Percentiles rank a stretch among this genome's conserved stretches.
Conservation (phyloP, 192 early-diverging fungal genomes). For the Rhizoclosmatium globosum region DNA sequence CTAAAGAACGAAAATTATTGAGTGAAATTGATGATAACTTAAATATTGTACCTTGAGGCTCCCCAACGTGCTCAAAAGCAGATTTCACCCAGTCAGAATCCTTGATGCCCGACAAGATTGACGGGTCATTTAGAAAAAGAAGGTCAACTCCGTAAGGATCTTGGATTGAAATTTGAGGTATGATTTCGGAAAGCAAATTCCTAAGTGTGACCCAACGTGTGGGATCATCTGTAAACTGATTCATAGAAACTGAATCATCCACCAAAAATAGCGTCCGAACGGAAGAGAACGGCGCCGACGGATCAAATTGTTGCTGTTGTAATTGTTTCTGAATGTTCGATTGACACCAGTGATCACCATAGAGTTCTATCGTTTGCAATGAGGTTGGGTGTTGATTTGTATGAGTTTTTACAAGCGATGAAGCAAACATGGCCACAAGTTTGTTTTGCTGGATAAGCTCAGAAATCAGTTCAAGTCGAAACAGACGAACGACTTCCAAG, state of each 20-base stretch:
- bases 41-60: background rate
- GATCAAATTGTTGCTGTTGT: background rate
- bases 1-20: background rate
- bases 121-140: conserved; percentile 12
- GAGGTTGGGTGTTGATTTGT: background rate
- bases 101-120: background rate
- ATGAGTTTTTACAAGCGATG: background rate
- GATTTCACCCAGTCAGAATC: background rate
- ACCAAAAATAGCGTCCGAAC: conserved; percentile 24
- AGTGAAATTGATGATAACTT: too few species aligned
- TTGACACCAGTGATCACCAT: background rate
- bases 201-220: conserved; percentile 16
- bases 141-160: conserved; percentile 11
- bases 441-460: background rate
- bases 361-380: background rate
- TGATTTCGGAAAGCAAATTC: background rate
- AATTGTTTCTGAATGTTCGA: too few species aligned
- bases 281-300: background rate
- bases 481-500: background rate
- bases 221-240: background rate
- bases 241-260: conserved; percentile 16
- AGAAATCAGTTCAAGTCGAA: conserved; percentile 6
- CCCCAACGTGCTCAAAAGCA: conserved; percentile 8
- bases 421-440: conserved; percentile 1
- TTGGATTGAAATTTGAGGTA: background rate